phyloP scores from a whole-genome alignment of 805 yeast species.

The Candida glaebosa region DNA sequence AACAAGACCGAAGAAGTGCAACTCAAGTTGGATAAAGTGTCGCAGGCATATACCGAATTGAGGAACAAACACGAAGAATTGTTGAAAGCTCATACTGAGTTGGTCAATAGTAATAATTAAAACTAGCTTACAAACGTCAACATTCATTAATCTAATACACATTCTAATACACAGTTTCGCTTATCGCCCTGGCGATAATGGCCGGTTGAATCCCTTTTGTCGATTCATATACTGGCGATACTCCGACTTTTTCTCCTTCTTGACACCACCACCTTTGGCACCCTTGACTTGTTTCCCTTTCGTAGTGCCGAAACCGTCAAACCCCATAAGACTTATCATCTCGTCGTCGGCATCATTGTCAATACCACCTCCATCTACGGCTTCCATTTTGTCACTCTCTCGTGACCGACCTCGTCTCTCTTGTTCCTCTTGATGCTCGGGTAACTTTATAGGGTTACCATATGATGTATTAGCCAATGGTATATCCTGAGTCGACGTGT shows the following conservation, averaged over 20 bases:
- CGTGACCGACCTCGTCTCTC: constrained; percentile 22
- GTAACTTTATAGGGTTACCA: constrained; percentile 3
- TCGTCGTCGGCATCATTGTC: constrained; percentile 17
- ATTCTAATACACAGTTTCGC: neutral
- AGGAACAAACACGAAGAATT: constrained; percentile 59
- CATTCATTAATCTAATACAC: neutral
- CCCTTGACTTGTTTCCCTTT: constrained; percentile 56
- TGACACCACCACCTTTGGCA: constrained; percentile 41
- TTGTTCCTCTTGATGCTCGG: constrained; percentile 12
- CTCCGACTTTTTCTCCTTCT: constrained; percentile 37
- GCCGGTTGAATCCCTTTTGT: constrained; percentile 52
- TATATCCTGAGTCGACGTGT: neutral
- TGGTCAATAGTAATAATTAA: constrained; percentile 18
- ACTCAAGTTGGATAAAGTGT: constrained; percentile 44
- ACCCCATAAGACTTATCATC: constrained; percentile 54
- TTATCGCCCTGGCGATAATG: constrained; percentile 45
- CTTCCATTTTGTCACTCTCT: constrained; percentile 16
- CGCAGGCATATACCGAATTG: constrained; percentile 57
- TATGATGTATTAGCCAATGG: neutral
- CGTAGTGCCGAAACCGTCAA: constrained; percentile 51
- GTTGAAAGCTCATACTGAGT: constrained; percentile 45
- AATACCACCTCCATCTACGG: constrained; percentile 3
- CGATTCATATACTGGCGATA: constrained; percentile 63
- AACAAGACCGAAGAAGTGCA: constrained; percentile 7
- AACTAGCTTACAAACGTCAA: constrained; percentile 1